Evolutionary conservation across 495 filamentous ascomycete species (phyloP), one percentile per base, ranked within the genome.

Genomic region (Aspergillus hancockii): DNA sequence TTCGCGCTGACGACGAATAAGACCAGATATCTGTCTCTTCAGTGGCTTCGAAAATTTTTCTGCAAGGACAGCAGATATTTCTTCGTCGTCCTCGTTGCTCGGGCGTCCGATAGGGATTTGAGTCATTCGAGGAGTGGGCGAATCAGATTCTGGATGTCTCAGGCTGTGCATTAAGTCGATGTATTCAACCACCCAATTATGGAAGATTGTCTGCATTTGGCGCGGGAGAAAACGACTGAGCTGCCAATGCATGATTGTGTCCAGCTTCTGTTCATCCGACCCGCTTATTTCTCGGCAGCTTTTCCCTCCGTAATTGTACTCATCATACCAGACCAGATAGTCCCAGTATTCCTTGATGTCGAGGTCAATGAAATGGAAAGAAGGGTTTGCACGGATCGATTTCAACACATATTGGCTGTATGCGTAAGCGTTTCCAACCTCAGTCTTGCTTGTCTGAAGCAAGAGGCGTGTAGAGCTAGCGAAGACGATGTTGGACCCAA

Each of bases 321-420:
- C 92, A 70, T 99, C 94, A 61, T 97, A 97, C 94, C 94, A 99
- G n/a, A 96, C 87, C 0, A 99, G 86, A 71, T 97, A 98, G 68
- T 99, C 94, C 94, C 94, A 99, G 70, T 98, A 99, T 70, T 99
- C 94, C 64, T 93, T 96, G 70, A 99, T 96, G 63, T 97, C 90
- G 10, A 99, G 81, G 63, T 99, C 95, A 50, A 99, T 87, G 73
- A 99, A 99, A 70, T 96, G 89, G 79, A 99, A 99, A 0, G 96
- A 82, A 0, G 94, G 92, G 66, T 97, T 98, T 22, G 86, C 86
- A 66, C 94, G 90, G 71, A 99, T 95, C 18, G 92, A 93, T 77
- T 97, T 97, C 59, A 98, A 77, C 49, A 98, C 96, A 73, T 98
- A 99, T 69, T 98, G 90, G 59, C 90, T 90, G 74, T 97, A 99